Evolutionary conservation across 2,329 filamentous ascomycete genomes (phyloP), one percentile per base, ranked within the genome.

Genomic region (Aaosphaeria pasadenensis): DNA sequence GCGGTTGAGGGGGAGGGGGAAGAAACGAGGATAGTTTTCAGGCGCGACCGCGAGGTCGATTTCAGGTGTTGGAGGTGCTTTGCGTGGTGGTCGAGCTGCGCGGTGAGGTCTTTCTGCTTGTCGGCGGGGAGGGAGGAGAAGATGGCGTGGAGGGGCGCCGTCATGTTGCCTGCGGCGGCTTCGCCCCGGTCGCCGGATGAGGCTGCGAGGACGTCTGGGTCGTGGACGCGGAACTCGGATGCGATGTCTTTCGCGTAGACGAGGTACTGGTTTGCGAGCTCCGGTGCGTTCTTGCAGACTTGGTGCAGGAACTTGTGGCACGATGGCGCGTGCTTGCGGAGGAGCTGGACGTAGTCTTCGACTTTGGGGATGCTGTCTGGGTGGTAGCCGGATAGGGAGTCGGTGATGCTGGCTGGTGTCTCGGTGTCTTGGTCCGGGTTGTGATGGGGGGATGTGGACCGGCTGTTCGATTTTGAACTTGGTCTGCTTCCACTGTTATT

Each of bases 251-350:
- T 81, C 0, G 79, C 79, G 76, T 86, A 91, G 0, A 71, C 71
- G 11, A 77, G 74, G 70, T 87, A 85, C 50, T 80, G 79, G 4
- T 77, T 74, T 46, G 80, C 79, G 4, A 90, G 73, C 1, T 86
- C 83, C 0, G 85, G 84, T 31, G 86, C 88, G 31, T 85, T 85
- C 53, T 80, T 81, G 4, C 81, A 81, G 7, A 89, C 75, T 46
- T 87, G 82, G 55, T 91, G 87, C 3, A 91, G 64, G 74, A 88
- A 91, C 44, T 79, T 82, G 70, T 89, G 89, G 41, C 83, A 71
- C 2, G 84, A 75, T 1, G 75, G 73, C 35, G 83, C 78, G 58
- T 91, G 86, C 46, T 81, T 81, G 53, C 79, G 78, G 11, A 91
- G 70, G 1, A 92, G 69, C 11, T 77, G 70, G 6, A 90, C 84